Percentiles rank a stretch among this genome's conserved stretches.
phyloP scores from a whole-genome alignment of 805 yeast genomes.

The Saccharomycopsis oosterbeekiorum region DNA sequence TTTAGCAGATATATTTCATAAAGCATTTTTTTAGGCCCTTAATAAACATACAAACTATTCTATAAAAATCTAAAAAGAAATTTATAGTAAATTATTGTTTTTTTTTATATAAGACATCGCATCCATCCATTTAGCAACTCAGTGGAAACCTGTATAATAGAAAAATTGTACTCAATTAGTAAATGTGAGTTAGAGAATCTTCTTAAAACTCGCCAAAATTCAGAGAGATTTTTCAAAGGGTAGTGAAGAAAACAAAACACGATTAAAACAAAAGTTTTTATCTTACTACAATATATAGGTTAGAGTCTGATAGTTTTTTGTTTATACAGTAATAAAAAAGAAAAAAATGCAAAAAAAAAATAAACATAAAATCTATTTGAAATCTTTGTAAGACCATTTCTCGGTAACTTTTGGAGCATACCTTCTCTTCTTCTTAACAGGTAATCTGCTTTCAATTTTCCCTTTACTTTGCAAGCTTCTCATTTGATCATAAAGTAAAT shows the following conservation, averaged over 20 bases:
- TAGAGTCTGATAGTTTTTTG: too few relatives aligned
- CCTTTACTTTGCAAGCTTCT: slow-evolving; percentile 76
- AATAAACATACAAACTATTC: neutral
- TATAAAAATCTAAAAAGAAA: neutral
- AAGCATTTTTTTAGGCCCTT: neutral
- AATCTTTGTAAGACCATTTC: slow-evolving; percentile 90
- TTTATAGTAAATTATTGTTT: neutral
- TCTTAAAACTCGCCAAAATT: too few relatives aligned
- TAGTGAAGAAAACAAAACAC: too few relatives aligned
- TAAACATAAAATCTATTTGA: slow-evolving; percentile 35
- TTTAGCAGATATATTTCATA: neutral
- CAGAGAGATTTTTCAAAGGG: too few relatives aligned
- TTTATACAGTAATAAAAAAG: neutral
- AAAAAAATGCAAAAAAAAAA: neutral
- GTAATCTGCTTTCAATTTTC: slow-evolving; percentile 74
- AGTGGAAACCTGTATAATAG: too few relatives aligned
- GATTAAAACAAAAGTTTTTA: too few relatives aligned
- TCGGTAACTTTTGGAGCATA: slow-evolving; percentile 73
- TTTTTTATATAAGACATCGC: too few relatives aligned
- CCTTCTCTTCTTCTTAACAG: slow-evolving; percentile 53
- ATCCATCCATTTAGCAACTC: too few relatives aligned
- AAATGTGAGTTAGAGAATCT: too few relatives aligned
- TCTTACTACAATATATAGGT: neutral
- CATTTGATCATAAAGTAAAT: slow-evolving; percentile 72
- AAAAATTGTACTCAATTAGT: too few relatives aligned